Conservation (phyloP, 1,284 basidiomycete genomes). For the Xerocomus minutiporus region DNA sequence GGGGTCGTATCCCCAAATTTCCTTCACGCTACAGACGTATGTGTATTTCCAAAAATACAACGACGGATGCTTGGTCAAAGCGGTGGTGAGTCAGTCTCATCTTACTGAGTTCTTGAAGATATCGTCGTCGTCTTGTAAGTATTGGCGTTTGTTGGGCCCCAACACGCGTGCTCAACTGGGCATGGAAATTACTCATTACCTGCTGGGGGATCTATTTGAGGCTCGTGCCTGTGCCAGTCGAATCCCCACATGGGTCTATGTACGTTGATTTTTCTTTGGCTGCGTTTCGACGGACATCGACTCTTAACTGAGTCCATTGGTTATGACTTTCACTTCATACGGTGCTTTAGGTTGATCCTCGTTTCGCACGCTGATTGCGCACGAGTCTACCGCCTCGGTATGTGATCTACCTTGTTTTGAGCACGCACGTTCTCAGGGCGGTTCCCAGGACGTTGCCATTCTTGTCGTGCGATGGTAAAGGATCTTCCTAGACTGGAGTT, state of each 20-base stretch:
- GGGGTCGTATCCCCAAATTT: background rate
- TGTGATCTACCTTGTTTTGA: background rate
- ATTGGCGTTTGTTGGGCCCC: too few species aligned
- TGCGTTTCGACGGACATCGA: background rate
- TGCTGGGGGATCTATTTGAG: too few species aligned
- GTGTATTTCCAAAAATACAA: conserved; percentile 12
- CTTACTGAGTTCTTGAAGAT: too few species aligned
- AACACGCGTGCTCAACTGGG: too few species aligned
- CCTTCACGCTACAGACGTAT: conserved; percentile 9
- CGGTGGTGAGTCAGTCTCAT: conserved; percentile 2
- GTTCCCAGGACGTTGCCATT: conserved; percentile 6
- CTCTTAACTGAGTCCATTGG: conserved; percentile 6
- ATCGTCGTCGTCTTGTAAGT: too few species aligned
- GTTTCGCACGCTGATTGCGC: background rate
- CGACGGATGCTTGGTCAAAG: conserved; percentile 5
- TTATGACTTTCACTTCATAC: background rate
- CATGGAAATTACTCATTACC: too few species aligned
- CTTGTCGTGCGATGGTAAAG: conserved; percentile 19
- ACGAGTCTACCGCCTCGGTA: conserved; percentile 17
- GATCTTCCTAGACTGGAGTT: background rate
- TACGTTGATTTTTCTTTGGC: background rate
- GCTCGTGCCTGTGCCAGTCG: too few species aligned
- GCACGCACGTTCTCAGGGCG: background rate
- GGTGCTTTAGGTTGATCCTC: background rate
- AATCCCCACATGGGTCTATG: conserved; percentile 8